Conservation (phyloP, 208 protist genomes). For the Wallacemonas sp. region DNA sequence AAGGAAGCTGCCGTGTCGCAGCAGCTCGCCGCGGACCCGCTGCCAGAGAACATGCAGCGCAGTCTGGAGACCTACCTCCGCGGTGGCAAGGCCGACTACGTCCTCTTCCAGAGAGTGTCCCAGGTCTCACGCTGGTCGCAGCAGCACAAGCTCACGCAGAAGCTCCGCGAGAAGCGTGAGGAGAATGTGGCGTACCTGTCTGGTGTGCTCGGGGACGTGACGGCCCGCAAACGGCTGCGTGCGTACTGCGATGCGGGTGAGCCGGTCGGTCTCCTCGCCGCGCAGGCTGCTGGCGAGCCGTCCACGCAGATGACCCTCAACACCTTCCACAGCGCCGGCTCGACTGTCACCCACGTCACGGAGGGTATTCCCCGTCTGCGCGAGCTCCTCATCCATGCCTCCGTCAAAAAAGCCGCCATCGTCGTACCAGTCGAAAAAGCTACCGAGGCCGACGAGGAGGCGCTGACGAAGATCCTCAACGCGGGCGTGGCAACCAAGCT, state of each 20-base stretch:
- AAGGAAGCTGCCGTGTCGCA: constrained; percentile 25
- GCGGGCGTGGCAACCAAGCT: constrained; percentile 60
- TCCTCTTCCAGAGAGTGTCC: constrained; percentile 74
- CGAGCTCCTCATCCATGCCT: constrained; percentile 98
- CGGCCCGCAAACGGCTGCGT: constrained; percentile 46
- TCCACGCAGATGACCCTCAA: constrained; percentile 99
- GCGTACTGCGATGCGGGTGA: constrained; percentile 94
- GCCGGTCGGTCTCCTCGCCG: constrained; percentile 97
- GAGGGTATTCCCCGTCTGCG: constrained; percentile 99
- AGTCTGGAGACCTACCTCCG: constrained; percentile 55
- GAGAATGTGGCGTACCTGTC: constrained; percentile 63
- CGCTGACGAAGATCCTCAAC: constrained; percentile 53
- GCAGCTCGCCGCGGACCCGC: constrained; percentile 48
- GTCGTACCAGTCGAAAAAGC: constrained; percentile 84
- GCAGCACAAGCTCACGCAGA: constrained; percentile 43
- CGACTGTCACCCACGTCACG: constrained; percentile 99
- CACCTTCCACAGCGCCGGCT: constrained; percentile 99
- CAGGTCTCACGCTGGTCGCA: constrained; percentile 73
- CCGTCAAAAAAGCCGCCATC: constrained; percentile 82
- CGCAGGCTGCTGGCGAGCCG: constrained; percentile 98
- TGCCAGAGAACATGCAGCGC: constrained; percentile 45
- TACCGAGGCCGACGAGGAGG: constrained; percentile 53
- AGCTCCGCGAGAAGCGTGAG: constrained; percentile 59
- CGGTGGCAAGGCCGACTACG: constrained; percentile 51
- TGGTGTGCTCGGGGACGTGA: constrained; percentile 62